Evolutionary conservation across 2,329 filamentous ascomycete species (phyloP), one percentile per base, ranked within the genome.

Genomic region (Zasmidium citrigriseum): DNA sequence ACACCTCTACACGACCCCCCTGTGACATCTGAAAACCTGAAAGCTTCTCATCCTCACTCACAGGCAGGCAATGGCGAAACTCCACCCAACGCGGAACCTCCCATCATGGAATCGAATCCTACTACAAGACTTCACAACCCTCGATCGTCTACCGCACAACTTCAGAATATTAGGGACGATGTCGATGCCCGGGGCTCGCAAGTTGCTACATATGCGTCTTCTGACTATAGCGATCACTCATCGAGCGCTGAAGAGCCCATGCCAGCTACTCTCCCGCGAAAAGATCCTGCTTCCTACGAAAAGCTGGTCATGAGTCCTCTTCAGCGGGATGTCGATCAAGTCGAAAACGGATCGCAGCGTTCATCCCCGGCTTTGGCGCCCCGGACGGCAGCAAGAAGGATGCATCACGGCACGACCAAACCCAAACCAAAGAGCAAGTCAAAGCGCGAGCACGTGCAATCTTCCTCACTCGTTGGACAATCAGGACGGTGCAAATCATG

Each of bases 191-290:
- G 47, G 18, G 44, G 18, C 45, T 14, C 27, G 22, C 18, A 16
- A 34, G 16, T 25, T 21, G 20, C 52, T 25, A 45, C 49, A 4
- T 66, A 65, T 47, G 60, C 60, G 4, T 66, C 67, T 2, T 70
- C 68, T 7, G 65, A 69, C 34, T 70, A 70, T 57, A 69, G 67
- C 54, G 58, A 65, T 18, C 61, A 59, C 10, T 52, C 58, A 7
- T 38, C 50, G 1, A 59, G 57, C 23, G 58, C 55, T 21, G 27
- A 34, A 21, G 57, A 59, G n/a, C 47, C 53, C 2, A 41, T 62
- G 25, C 46, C 59, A 12, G 23, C 23, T 20, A 12, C 45, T 24
- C 55, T 60, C 5, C 59, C 62, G 9, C 64, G 53, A 47, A 67
- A 65, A 27, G 64, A 63, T 58, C 58, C 63, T 5, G 54, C 60